A percentile compares a stretch with the other conserved stretches of the same genome.
Conservation (phyloP, 2,329 filamentous ascomycete genomes). For the Epichloe baconii region DNA sequence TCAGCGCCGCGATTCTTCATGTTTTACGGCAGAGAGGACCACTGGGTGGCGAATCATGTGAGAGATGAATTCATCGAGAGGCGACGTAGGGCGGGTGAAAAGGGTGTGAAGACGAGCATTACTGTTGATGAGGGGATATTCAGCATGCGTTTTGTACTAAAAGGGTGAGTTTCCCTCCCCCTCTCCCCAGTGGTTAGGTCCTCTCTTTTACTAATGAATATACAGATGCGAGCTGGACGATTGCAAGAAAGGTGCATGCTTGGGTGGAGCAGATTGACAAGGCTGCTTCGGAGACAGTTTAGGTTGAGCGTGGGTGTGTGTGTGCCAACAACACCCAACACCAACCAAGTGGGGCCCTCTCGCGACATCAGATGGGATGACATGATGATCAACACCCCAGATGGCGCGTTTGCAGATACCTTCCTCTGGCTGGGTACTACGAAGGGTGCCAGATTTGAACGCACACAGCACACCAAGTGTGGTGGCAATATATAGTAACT, state of each 20-base stretch:
- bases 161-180: conserved; percentile 18
- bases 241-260: conserved; percentile 17
- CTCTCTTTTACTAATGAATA: conserved; percentile 1
- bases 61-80: conserved; percentile 40
- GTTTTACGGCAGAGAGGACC: conserved; percentile 46
- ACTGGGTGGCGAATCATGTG: conserved; percentile 46
- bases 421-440: too few species aligned
- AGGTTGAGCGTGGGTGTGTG: too few species aligned
- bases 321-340: too few species aligned
- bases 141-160: conserved; percentile 47
- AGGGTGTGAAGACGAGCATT: conserved; percentile 30
- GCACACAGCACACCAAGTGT: too few species aligned
- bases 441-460: too few species aligned
- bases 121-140: conserved; percentile 41
- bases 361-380: too few species aligned
- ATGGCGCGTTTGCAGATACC: too few species aligned
- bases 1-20: conserved; percentile 39
- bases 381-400: too few species aligned
- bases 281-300: background rate
- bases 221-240: conserved; percentile 15
- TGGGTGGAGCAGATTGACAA: conserved; percentile 19
- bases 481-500: too few species aligned
- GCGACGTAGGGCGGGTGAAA: conserved; percentile 17
- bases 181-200: background rate
- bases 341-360: too few species aligned